Evolutionary conservation across 1,284 basidiomycete genomes (phyloP).

Genomic region (Psilocybe mexicana): DNA sequence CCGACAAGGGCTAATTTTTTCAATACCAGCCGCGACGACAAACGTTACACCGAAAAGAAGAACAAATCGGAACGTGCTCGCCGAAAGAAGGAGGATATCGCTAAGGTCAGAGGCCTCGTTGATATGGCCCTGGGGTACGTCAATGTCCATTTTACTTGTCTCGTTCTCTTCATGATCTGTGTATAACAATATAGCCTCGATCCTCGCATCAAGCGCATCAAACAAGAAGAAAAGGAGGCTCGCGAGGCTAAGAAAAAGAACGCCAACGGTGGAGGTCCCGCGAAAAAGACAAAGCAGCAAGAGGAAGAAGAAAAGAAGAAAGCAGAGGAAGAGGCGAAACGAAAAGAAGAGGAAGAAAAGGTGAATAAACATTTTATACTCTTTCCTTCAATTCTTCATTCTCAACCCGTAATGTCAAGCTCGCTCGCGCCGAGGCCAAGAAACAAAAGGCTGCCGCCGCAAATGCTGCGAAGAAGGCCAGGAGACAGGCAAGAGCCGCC

Average conservation of each 20-base stretch:
- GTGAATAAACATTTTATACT: slow-evolving; percentile 29
- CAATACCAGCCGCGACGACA: slow-evolving; percentile 86
- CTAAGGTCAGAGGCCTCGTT: slow-evolving; percentile 85
- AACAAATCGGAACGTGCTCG: slow-evolving; percentile 96
- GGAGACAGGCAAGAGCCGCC: slow-evolving; percentile 40
- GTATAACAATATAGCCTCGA: slow-evolving; percentile 53
- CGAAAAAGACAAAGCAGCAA: slow-evolving; percentile 59
- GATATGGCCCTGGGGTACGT: slow-evolving; percentile 73
- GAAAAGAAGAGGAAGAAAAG: slow-evolving; percentile 69
- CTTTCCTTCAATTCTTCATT: slow-evolving; percentile 10
- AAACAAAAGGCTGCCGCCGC: slow-evolving; percentile 83
- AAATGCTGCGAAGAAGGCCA: slow-evolving; percentile 93
- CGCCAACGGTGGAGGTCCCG: slow-evolving; percentile 31
- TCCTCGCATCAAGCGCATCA: slow-evolving; percentile 97
- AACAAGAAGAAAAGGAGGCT: slow-evolving; percentile 94
- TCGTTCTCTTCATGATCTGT: background rate
- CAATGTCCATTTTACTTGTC: background rate
- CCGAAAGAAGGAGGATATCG: slow-evolving; percentile 97
- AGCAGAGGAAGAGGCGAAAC: slow-evolving; percentile 69
- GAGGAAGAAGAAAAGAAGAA: slow-evolving; percentile 76
- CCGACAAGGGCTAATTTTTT: slow-evolving; percentile 6
- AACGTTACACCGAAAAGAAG: slow-evolving; percentile 99
- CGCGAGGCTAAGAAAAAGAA: slow-evolving; percentile 88
- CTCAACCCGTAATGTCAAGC: slow-evolving; percentile 33
- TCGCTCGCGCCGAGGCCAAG: slow-evolving; percentile 77